Evolutionary conservation across 169 alveolate species (phyloP).

Genomic region (Cryptosporidium andersoni): DNA sequence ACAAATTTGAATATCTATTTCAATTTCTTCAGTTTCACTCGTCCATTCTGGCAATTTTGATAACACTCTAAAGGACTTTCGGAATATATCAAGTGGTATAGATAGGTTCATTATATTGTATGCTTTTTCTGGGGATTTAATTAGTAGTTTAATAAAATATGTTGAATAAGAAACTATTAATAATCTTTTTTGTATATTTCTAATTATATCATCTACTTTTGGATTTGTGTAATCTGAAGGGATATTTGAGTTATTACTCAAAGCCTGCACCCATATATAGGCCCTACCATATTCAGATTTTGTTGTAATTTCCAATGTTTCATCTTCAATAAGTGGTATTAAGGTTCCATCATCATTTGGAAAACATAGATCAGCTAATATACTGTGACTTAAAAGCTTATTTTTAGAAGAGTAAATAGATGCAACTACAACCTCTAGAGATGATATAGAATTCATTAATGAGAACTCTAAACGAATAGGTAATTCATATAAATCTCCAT

Average conservation of each 20-base stretch:
- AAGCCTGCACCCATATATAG: constrained; percentile 53
- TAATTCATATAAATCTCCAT: constrained; percentile 1
- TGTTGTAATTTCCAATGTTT: neutral
- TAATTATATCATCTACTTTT: too few relatives aligned
- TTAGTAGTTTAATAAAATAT: too few relatives aligned
- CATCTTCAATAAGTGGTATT: constrained; percentile 20
- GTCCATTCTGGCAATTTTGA: too few relatives aligned
- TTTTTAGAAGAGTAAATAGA: neutral
- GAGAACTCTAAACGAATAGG: constrained; percentile 31
- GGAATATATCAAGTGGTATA: too few relatives aligned
- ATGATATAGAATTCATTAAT: constrained; percentile 4
- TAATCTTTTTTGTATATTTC: too few relatives aligned
- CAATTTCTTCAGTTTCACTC: too few relatives aligned
- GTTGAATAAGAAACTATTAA: too few relatives aligned
- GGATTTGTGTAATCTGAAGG: too few relatives aligned
- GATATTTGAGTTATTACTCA: constrained; percentile 21
- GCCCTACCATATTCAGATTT: constrained; percentile 21
- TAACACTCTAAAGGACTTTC: too few relatives aligned
- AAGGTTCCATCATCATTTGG: constrained; percentile 26
- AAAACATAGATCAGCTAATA: constrained; percentile 53
- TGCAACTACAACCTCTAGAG: constrained; percentile 11
- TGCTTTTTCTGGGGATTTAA: too few relatives aligned
- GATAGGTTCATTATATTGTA: too few relatives aligned
- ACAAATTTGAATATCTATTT: too few relatives aligned
- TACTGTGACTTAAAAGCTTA: constrained; percentile 2